Evolutionary conservation across 139 green algal genomes (phyloP).

Genomic region (Choricystis sp.): DNA sequence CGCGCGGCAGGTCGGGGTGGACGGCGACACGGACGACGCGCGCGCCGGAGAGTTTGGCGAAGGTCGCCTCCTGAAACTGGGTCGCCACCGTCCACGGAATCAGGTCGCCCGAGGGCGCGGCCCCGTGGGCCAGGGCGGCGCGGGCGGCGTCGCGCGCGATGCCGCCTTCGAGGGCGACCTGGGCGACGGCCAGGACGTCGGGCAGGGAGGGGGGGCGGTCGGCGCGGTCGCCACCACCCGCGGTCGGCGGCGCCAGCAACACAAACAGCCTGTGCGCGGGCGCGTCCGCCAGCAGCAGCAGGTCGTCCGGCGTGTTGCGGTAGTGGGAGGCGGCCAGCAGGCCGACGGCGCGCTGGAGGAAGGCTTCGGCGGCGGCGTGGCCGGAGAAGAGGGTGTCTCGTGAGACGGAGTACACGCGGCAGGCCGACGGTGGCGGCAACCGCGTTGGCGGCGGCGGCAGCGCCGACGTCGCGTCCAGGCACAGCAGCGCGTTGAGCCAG

Average conservation of each 20-base stretch:
- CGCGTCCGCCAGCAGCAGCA: conserved; percentile 77
- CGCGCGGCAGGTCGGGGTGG: conserved; percentile 75
- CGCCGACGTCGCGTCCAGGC: conserved; percentile 74
- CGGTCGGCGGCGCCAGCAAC: conserved; percentile 55
- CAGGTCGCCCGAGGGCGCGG: conserved; percentile 54
- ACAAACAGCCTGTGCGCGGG: conserved; percentile 95
- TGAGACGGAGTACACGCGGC: conserved; percentile 91
- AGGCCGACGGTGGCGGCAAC: conserved; percentile 78
- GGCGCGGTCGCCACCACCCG: conserved; percentile 1
- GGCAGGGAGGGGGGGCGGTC: conserved; percentile 31
- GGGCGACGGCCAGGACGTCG: conserved; percentile 81
- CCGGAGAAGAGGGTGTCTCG: conserved; percentile 93
- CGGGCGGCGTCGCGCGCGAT: conserved; percentile 43
- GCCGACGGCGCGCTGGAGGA: conserved; percentile 77
- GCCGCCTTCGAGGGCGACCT: conserved; percentile 66
- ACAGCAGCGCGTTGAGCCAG: conserved; percentile 89
- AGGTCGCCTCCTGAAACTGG: conserved; percentile 91
- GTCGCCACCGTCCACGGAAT: conserved; percentile 94
- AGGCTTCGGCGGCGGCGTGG: conserved; percentile 61
- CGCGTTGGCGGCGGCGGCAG: conserved; percentile 44
- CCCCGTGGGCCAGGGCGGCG: conserved; percentile 27
- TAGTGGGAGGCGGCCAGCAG: conserved; percentile 92
- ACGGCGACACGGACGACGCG: conserved; percentile 86
- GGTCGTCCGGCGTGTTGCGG: conserved; percentile 96
- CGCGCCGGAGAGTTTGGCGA: conserved; percentile 74